Evolutionary conservation across 2,329 filamentous ascomycete genomes (phyloP), one percentile per base, ranked within the genome.

Genomic region (Fusarium setosum): DNA sequence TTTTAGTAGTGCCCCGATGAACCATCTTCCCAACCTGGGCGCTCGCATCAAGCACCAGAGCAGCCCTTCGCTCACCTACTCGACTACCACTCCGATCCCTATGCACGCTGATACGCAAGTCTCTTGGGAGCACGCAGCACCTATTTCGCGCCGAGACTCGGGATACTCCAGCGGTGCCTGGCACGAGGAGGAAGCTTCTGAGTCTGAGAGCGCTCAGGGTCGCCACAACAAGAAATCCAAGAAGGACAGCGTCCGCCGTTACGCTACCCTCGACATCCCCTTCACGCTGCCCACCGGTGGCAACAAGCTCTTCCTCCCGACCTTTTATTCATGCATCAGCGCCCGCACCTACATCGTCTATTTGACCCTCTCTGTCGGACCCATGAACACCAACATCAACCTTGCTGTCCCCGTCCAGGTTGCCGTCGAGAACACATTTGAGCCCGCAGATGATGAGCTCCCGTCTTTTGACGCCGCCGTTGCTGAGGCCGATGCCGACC

Each of bases 281-380:
- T 76, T 88, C 58, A 71, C 74, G 15, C 72, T 88, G 29, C 83
- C 85, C 5, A 73, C 76, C 9, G 72, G 75, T 24, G 82, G 80
- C 73, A 82, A 80, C 69, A 85, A 82, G 72, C 77, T 81, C 9
- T 85, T 87, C 65, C 63, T 88, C 20, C 86, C 86, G 1, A 84
- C 84, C 6, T 88, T 88, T 70, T 84, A 88, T 76, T 84, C 83
- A 9, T 88, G 86, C 76, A 82, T 88, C 72, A 77, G 81, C 34
- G 84, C 84, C 8, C 82, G 86, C 23, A 81, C 82, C n/a, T 88
- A 88, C 73, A 79, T 82, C 5, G 71, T 88, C 26, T 80, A 82
- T 65, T 69, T 88, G 6, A 78, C 76, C 7, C 59, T 88, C 6
- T 78, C 78, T 1, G 76, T 79, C 4, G 81, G 79, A 15, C 76